Base-by-base conservation (phyloP, 106 monocot species). In the Iris macrosiphon region DNA sequence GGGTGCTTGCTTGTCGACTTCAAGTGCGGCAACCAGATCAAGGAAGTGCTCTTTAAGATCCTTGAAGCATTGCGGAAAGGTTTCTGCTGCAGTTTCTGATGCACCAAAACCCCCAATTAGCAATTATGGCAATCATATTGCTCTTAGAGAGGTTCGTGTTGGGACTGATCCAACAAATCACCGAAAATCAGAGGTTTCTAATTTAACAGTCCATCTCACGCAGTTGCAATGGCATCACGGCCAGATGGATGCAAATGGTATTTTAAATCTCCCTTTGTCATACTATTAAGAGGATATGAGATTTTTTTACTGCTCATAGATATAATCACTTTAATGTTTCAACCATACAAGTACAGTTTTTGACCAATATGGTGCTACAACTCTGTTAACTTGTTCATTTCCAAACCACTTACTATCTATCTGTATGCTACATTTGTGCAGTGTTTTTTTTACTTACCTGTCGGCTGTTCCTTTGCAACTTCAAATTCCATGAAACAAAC, bases 1-100 rank as follows among this genome's bases (percentile, higher is more conserved):
- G 88, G 88, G 88, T 47, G 74, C 37, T 33, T 88, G 88, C 40
- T 61, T 82, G 52, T 88, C 85, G 22, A 59, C 62, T 31, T 52
- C 68, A 45, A 54, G 13, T 42, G 54, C 41, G 55, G 58, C 49
- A n/a, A 47, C 59, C 16, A 60, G 27, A 47, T 52, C 74, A 45
- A 53, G 74, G 34, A 68, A 49, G 52, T 65, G 43, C 53, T 49
- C 57, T 16, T 24, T 44, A 1, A 78, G 62, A 37, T 66, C 53
- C 15, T 66, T 67, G 64, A 83, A 64, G 54, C 43, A 59, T 35
- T 57, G 49, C 6, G 64, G 78, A 55, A 83, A 78, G 70, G 62
- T 83, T 45, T 74, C 85, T 31, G 72, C 72, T 55, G 69, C 80
- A 21, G 49, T 62, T 26, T 34, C 62, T 10, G 78, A 83, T 67